Evolutionary conservation across 176 grass and related monocot genomes (phyloP), one percentile per base, ranked within the genome.

Genomic region (Urochloa ruziziensis): DNA sequence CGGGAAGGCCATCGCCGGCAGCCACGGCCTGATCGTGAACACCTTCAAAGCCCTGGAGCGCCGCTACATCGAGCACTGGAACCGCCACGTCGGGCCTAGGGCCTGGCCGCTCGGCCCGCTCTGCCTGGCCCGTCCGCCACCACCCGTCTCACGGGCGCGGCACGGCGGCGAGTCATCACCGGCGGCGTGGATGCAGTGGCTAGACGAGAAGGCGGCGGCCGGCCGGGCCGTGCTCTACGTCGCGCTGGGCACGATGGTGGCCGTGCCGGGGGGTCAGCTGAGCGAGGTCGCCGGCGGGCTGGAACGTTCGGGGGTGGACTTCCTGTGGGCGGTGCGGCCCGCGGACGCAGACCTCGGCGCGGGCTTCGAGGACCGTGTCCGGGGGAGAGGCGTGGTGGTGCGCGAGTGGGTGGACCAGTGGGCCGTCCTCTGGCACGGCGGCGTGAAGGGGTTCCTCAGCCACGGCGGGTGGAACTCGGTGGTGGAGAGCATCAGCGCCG

Each of bases 1-100:
- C 16, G 65, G 2, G 5, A 63, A 27, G 7, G 56, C 73, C 19
- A 33, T 88, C 4, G 44, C 43, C 34, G 46, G 2, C 5, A 83
- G 86, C 86, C 25, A 17, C 7, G 80, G 74, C 15, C 32, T 88
- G 6, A 83, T 88, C 74, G 47, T 88, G 29, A 83, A 88, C 84
- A 80, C 58, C 73, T 88, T 78, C 56, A 34, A 64, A 19, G 54
- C 10, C 25, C 27, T 78, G 32, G 86, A 88, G 44, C 16, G 1
- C 24, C 54, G 1, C 24, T 88, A 88, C 73, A 33, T 88, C 63
- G 43, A 83, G 56, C 64, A 43, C 64, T 88, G 86, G 76, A 64
- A 79, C 42, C 17, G 27, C 0, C 25, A 64, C 18, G 5, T 79
- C 27, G 40, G 59, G 28, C 76, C 76, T 5, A 63, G 42, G 76